Base-by-base conservation (phyloP, 352 stramenopile genomes). In the Globisporangium radiosum region DNA sequence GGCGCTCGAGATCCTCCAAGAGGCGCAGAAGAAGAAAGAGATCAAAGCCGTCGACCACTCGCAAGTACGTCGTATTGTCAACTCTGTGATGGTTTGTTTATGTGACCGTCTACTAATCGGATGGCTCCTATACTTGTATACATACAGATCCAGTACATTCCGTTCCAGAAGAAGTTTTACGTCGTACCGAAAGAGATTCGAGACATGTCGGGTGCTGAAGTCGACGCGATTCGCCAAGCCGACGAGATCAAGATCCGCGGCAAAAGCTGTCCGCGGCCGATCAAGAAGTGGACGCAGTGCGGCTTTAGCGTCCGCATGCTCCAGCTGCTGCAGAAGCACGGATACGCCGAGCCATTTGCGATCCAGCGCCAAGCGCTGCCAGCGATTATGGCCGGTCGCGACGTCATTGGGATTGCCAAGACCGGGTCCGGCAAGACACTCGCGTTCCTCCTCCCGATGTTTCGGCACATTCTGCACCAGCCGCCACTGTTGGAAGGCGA, bases 331-430 rank as follows among this genome's bases (percentile, higher is more conserved):
- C 79, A 96, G 40, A 96, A 96, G 53, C 84, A 97, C 61, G 84
- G 85, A 1, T 99, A 98, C 65, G 64, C 76, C 4, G 87, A 96
- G 53, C 98, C 98, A 4, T 99, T 99, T 72, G 85, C 97, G 0
- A 98, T 99, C 58, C 98, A 99, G 68, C 85, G 92, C 25, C 97
- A 98, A 71, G 87, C 91, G 4, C 68, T 99, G 17, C 98, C 98
- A 39, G 97, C 94, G 15, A 98, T 99, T 63, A 99, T 99, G 97
- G 93, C 89, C 0, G 98, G 98, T 13, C 81, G 98, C 43, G 98
- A 99, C 73, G 93, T 99, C 3, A 99, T 99, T 66, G 97, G 95
- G 13, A 98, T 99, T 62, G 97, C 98, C 7, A 99, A 99, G 70
- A 98, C 95, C n/a, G 95, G 95, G 8, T 97, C 88, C 1, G 88